A percentile compares a stretch with the other conserved stretches of the same genome.
Evolutionary conservation across 2,329 filamentous ascomycete genomes (phyloP).

Genomic region (Aureobasidium mangrovei): DNA sequence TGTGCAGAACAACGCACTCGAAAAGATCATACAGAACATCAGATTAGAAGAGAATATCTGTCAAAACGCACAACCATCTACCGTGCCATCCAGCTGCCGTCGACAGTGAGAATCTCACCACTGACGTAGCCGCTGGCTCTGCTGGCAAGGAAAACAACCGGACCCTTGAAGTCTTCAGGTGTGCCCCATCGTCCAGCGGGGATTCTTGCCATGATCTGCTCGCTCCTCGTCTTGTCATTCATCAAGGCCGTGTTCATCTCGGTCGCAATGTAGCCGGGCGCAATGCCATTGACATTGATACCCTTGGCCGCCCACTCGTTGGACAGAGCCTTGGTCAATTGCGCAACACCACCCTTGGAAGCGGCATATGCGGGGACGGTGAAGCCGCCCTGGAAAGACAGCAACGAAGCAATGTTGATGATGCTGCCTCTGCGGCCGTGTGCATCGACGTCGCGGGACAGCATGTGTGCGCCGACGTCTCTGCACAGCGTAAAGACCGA

Average conservation of each 20-base stretch:
- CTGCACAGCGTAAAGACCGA: constrained; percentile 70
- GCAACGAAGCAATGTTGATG: constrained; percentile 75
- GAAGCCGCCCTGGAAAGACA: constrained; percentile 78
- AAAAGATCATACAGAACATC: not conserved
- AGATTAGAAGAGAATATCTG: not conserved
- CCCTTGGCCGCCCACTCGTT: constrained; percentile 81
- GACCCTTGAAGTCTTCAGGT: constrained; percentile 83
- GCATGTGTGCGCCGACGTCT: constrained; percentile 72
- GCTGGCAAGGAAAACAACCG: constrained; percentile 67
- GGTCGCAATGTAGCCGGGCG: constrained; percentile 84
- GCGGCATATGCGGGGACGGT: constrained; percentile 85
- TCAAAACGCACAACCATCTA: not conserved
- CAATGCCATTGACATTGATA: constrained; percentile 79
- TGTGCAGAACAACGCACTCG: not conserved
- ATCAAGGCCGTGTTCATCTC: constrained; percentile 87
- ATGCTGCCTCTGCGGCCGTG: constrained; percentile 58
- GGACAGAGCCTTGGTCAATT: constrained; percentile 74
- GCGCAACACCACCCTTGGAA: constrained; percentile 74
- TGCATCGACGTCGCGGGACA: constrained; percentile 42
- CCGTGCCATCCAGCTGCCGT: constrained; percentile 59
- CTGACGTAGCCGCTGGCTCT: constrained; percentile 71
- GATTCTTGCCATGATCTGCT: constrained; percentile 69
- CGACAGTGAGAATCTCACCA: constrained; percentile 73
- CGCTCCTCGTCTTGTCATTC: constrained; percentile 58
- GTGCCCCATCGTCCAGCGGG: constrained; percentile 75